Percentiles rank a stretch among this genome's conserved stretches.
Conservation (phyloP, 108 stramenopile species). For the Conticribra weissflogii region DNA sequence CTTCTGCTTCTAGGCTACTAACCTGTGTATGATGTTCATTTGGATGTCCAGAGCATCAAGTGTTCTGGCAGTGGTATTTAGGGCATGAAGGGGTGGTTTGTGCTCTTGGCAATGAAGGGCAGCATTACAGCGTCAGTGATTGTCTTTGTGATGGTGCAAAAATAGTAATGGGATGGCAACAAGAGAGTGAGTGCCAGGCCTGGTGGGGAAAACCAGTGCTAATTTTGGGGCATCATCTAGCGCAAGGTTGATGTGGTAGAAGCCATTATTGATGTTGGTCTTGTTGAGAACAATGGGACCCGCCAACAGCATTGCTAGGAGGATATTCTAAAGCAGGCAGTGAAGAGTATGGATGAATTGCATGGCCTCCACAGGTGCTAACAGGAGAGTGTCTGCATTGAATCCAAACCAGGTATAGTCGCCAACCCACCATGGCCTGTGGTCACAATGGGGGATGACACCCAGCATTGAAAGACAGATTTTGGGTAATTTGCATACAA, state of each 20-base stretch:
- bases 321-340: conserved; percentile 16
- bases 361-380: conserved; percentile 33
- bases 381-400: conserved; percentile 32
- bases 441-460: conserved; percentile 37
- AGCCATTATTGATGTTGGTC: conserved; percentile 25
- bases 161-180: no score
- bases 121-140: no score
- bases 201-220: no score
- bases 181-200: no score
- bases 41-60: no score
- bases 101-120: no score
- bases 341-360: conserved; percentile 31
- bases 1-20: background rate
- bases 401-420: conserved; percentile 18
- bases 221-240: no score
- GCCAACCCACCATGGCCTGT: conserved; percentile 12
- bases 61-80: no score
- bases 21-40: background rate
- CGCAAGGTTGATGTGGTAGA: conserved; percentile 17
- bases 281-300: conserved; percentile 22
- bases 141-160: no score
- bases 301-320: background rate
- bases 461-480: no score
- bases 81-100: no score
- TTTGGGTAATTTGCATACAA: no score